Evolutionary conservation across 768 basidiomycete species (phyloP), one percentile per base, ranked within the genome.

Genomic region (Leccinum disarticulatum): DNA sequence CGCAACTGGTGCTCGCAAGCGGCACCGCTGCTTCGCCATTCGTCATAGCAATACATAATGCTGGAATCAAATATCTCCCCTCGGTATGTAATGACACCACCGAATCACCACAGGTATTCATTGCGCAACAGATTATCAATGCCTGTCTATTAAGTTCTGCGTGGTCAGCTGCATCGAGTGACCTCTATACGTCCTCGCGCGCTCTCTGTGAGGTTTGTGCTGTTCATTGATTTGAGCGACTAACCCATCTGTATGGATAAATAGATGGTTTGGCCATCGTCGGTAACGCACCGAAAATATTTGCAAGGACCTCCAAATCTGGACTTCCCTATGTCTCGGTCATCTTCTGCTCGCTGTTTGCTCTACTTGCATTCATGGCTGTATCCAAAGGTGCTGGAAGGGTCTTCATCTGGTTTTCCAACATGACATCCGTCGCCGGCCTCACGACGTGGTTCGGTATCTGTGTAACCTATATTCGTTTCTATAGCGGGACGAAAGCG

Each of bases 381-480:
- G 78, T 89, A 59, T 82, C 76, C 50, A 72, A 61, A 17, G 84
- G 87, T 33, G 83, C 93, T 4, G 88, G 87, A 38, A 79, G 70
- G 30, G 93, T 93, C 41, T 97, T 97, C 69, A 69, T 67, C 35
- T 95, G 90, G 90, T 88, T 95, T 65, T 71, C 86, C 41, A 89
- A 87, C 73, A 85, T 91, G 86, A 88, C 89, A 8, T 61, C 91
- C 41, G 73, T 83, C 49, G 76, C 80, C 33, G 85, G 86, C 19
- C 77, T 94, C 30, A 80, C 91, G 78, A 87, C 89, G 6, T 93
- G 92, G 92, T 85, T 86, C 61, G 87, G 85, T 54, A 93, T 94
- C 68, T 80, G 77, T 56, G 35, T 92, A 56, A 88, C 88, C 14
- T 93, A 91, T 70, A 62, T 91, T 57, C 88, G 95, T 52, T 97